phyloP scores from a whole-genome alignment of 2,329 filamentous ascomycete species.

The Zasmidium citrigriseum region DNA sequence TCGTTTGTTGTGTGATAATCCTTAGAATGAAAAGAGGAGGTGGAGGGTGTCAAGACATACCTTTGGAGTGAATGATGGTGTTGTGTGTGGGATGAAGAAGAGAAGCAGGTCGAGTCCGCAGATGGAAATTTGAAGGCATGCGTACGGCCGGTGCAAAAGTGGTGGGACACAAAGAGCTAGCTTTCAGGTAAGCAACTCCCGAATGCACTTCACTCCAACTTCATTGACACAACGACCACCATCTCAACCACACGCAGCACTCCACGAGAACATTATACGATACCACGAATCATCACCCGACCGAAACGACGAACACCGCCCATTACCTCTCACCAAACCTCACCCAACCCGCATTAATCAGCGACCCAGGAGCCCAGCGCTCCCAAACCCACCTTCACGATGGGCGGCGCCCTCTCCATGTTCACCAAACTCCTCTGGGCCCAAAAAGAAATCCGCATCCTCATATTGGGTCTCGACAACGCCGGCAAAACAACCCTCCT shows the following conservation, averaged over 20 bases:
- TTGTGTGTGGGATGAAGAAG: neutral
- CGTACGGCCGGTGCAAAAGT: neutral
- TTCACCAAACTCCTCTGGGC: conserved; percentile 75
- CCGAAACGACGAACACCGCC: too few relatives aligned
- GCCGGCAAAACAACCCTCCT: conserved; percentile 96
- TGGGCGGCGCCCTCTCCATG: conserved; percentile 60
- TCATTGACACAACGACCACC: neutral
- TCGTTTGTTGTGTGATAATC: conserved; percentile 38
- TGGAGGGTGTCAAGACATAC: conserved; percentile 2
- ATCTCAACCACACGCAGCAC: neutral
- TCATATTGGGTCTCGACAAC: conserved; percentile 76
- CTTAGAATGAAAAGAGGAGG: conserved; percentile 13
- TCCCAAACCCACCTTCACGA: too few relatives aligned
- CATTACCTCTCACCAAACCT: neutral
- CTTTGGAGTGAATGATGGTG: neutral
- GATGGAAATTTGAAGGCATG: neutral
- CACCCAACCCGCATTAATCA: neutral
- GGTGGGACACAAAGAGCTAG: neutral
- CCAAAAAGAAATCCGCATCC: conserved; percentile 97
- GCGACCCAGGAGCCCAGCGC: neutral
- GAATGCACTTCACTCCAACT: too few relatives aligned
- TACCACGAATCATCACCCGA: neutral
- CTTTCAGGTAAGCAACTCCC: neutral
- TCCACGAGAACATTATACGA: neutral
- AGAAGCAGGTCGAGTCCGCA: neutral